Evolutionary conservation across 73 alveolate genomes (phyloP), one percentile per base, ranked within the genome.

Genomic region (Stentor roeselii): DNA sequence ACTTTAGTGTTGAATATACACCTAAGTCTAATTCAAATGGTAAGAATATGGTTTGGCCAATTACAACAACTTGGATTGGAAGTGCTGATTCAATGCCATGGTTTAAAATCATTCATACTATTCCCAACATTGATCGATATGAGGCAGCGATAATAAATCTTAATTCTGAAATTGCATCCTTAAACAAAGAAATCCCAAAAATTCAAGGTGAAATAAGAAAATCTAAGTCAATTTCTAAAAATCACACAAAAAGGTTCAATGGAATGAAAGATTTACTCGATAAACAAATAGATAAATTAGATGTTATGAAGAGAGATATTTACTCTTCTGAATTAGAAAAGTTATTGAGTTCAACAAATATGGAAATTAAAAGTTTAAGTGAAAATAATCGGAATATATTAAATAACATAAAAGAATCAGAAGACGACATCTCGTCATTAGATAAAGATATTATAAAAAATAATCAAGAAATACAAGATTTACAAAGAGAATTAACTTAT

Each of bases 1-100:
- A 50, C 21, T 50, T 50, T 50, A 21, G 21, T 6, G 67, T 50
- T 50, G 67, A 50, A 11, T 21, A 11, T 50, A 6, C 6, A 50
- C 67, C 67, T 11, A 50, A 50, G 21, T 6, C 67, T 50, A 11
- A 6, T 11, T 21, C 30, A 50, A 21, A 50, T 50, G 67, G 67
- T 50, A 50, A 50, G 21, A 50, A 50, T 11, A 50, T 50, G 67
- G 67, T 50, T 50, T 50, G 67, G 67, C 67, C 67, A 50, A 50
- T 50, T 21, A 50, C 6, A 50, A 50, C 67, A 11, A 50, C 67
- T 11, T 50, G 67, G 67, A 21, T 50, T 11, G 67, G 67, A 50
- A 50, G 67, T 11, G 21, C 30, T 11, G 67, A 50, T 50, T 11
- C 30, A 50, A 50, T 50, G 6, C 67, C 67, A 50, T 50, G 67